Base-by-base conservation (phyloP, 371 early-diverging fungal species). In the Blakeslea trispora region DNA sequence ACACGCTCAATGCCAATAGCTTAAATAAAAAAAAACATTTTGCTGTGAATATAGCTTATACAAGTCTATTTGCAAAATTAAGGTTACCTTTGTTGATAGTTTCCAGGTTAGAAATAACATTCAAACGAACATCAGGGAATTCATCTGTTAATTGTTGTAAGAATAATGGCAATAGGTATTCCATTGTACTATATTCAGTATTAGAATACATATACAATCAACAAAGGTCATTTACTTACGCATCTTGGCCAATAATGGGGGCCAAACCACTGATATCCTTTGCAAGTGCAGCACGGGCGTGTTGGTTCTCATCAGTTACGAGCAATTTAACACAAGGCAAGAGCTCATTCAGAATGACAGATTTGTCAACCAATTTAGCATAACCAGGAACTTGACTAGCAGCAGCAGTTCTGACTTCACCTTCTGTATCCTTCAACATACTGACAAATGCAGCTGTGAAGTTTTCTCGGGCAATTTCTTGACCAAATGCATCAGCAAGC, bases 1-100 rank as follows among this genome's bases (percentile, higher is more conserved):
- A 99, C 84, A 18, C 94, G 87, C 53, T 99, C 97, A 64, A 99
- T 93, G 49, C 99, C 99, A 63, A 99, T 96, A 34, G 97, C 96
- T 83, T 63, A 39, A 50, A 18, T 22, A 28, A 14, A 39, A 18
- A 15, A 7, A 28, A 5, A 7, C n/a, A n/a, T n/a, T 28, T 28
- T 5, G 28, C 28, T 3, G 7, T 28, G 28, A 5, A 7, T 28
- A 28, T 28, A 28, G 28, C 21, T n/a, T n/a, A n/a, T n/a, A 37
- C 17, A 8, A 18, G 10, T 24, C 11, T 4, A 1, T 21, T 10
- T 35, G 3, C 19, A n/a, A n/a, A n/a, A n/a, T n/a, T 21, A 40
- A 5, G 4, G 19, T 65, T 64, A 88, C 89, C 88, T 70, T 89
- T 80, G 72, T 97, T 97, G 45, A 97, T 94, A 28, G 87, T 86